Conservation (phyloP, 306 rosid genomes). For the Prunus kanzakura region DNA sequence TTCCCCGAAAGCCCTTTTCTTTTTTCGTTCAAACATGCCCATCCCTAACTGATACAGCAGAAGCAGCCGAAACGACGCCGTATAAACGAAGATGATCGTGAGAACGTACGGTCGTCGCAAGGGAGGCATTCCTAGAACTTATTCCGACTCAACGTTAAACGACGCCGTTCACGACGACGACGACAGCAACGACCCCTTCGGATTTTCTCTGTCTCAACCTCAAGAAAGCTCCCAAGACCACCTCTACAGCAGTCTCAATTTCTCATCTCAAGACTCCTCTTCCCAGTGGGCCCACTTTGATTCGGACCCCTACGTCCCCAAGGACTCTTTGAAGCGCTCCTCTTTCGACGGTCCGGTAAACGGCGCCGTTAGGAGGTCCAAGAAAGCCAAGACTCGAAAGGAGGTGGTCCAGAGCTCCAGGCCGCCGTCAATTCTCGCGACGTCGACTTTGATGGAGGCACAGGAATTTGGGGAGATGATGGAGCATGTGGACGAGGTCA, state of each 20-base stretch:
- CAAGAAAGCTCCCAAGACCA: conserved; percentile 51
- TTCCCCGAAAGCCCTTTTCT: conserved; percentile 33
- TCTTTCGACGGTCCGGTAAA: conserved; percentile 38
- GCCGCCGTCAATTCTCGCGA: conserved; percentile 46
- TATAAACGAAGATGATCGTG: conserved; percentile 58
- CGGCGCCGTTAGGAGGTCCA: conserved; percentile 41
- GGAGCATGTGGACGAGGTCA: conserved; percentile 97
- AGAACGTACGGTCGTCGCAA: conserved; percentile 94
- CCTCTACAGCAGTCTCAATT: conserved; percentile 38
- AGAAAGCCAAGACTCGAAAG: conserved; percentile 41
- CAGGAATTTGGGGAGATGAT: conserved; percentile 99
- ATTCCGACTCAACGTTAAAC: conserved; percentile 49
- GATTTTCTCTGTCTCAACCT: conserved; percentile 54
- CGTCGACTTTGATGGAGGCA: conserved; percentile 95
- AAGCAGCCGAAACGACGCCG: background rate
- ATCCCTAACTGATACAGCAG: background rate
- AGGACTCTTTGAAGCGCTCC: conserved; percentile 17
- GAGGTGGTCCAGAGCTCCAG: conserved; percentile 21
- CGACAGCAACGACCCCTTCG: conserved; percentile 46
- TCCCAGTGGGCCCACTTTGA: conserved; percentile 76
- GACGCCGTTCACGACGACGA: conserved; percentile 63
- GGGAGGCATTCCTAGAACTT: conserved; percentile 53
- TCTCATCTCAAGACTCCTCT: conserved; percentile 83
- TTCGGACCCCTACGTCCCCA: conserved; percentile 49
- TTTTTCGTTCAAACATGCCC: background rate